These are phyloP conservation scores for Jatropha multifida DNA, from an alignment of 441 rosid species.

Conservation along the genomic window DNA sequence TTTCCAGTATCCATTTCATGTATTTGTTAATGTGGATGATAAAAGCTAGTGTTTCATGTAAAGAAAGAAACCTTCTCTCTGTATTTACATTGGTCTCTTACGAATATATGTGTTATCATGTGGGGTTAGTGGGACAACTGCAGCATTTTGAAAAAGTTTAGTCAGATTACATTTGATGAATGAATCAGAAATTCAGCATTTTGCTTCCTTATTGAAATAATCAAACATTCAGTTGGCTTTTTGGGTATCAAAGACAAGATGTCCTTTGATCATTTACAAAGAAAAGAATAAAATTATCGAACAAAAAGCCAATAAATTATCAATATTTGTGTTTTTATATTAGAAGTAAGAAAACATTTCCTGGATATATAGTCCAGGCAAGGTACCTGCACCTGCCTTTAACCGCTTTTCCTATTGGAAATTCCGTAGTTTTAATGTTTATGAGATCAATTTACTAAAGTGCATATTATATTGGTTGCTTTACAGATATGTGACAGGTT, in stretches of 20 bases:
- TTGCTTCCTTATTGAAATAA: not conserved
- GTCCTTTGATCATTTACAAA: not conserved
- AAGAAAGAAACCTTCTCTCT: not conserved
- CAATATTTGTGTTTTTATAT: not conserved
- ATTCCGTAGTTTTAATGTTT: not conserved
- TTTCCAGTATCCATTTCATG: not conserved
- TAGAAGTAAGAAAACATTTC: not conserved
- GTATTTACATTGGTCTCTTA: not conserved
- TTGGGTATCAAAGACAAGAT: not conserved
- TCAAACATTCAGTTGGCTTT: not conserved
- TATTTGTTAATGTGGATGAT: too few relatives aligned
- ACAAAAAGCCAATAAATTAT: not conserved
- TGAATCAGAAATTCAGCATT: not conserved
- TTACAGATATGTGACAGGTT: conserved; percentile 53
- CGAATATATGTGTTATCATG: not conserved
- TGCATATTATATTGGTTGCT: conserved; percentile 11
- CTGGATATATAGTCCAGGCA: too few relatives aligned
- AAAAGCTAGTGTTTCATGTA: not conserved
- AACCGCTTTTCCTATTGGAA: not conserved
- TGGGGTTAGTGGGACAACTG: not conserved
- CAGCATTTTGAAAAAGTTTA: not conserved
- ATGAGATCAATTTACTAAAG: conserved; percentile 1
- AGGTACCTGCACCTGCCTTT: too few relatives aligned
- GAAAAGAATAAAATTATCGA: not conserved
- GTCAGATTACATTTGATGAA: not conserved